Conservation (phyloP, 148 eudicot species). For the Polygonum maritimum region DNA sequence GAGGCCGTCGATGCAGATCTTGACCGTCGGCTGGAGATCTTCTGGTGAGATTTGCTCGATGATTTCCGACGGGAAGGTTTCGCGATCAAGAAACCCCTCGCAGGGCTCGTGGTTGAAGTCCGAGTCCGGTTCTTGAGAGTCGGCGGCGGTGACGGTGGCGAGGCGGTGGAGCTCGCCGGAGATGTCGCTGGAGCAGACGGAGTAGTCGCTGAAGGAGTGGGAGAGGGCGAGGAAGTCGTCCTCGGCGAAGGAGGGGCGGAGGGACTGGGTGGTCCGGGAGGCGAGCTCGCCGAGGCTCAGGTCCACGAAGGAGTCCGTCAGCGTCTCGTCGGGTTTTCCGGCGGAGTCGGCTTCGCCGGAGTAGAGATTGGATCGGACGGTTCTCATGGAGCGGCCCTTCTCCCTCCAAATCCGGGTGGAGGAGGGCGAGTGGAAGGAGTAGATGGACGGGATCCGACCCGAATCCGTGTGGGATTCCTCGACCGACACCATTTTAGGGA, state of each 20-base stretch:
- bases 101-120: slow-evolving; percentile 33
- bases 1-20: slow-evolving; percentile 59
- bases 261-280: slow-evolving; percentile 12
- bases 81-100: slow-evolving; percentile 50
- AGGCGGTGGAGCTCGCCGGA: slow-evolving; percentile 83
- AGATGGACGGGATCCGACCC: slow-evolving; percentile 22
- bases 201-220: slow-evolving; percentile 48
- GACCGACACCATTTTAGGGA: not conserved
- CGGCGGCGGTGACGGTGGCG: slow-evolving; percentile 19
- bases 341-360: slow-evolving; percentile 19
- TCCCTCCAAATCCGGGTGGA: slow-evolving; percentile 40
- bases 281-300: slow-evolving; percentile 59
- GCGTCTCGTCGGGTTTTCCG: slow-evolving; percentile 23
- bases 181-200: slow-evolving; percentile 68
- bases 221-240: slow-evolving; percentile 41
- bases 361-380: slow-evolving; percentile 59
- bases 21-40: slow-evolving; percentile 80
- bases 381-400: slow-evolving; percentile 79
- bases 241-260: slow-evolving; percentile 22
- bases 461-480: not conserved
- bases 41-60: slow-evolving; percentile 80
- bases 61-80: slow-evolving; percentile 68
- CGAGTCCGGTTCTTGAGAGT: not conserved
- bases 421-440: slow-evolving; percentile 41
- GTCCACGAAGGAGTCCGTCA: slow-evolving; percentile 73